phyloP scores from a whole-genome alignment of 2,329 filamentous ascomycete genomes.

The Sporothrix humicola region DNA sequence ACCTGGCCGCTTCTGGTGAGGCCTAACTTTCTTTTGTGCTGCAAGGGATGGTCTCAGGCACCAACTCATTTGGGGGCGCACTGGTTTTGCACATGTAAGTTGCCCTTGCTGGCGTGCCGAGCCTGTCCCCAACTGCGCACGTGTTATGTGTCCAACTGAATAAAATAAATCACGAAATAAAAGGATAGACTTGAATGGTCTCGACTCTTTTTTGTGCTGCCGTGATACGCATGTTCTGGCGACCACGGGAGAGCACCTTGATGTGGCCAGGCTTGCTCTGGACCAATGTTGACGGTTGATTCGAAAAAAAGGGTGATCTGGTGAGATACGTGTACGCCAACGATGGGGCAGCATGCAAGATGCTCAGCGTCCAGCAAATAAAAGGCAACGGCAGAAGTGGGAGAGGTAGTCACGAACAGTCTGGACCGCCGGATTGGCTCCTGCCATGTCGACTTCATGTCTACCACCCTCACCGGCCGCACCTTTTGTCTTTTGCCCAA shows the following conservation, averaged over 20 bases:
- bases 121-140: neutral
- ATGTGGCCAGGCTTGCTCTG: neutral
- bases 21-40: neutral
- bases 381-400: neutral
- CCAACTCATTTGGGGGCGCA: neutral
- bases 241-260: neutral
- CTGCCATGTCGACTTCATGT: neutral
- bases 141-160: neutral
- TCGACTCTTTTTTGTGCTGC: neutral
- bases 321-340: neutral
- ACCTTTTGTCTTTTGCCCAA: neutral
- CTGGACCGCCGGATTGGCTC: neutral
- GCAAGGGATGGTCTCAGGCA: neutral
- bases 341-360: neutral
- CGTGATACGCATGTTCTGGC: constrained; percentile 7
- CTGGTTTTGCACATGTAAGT: neutral
- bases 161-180: neutral
- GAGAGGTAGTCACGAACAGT: neutral
- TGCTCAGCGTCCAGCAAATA: neutral
- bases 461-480: neutral
- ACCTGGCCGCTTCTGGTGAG: constrained; percentile 16
- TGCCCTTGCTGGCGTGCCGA: neutral
- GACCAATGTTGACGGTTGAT: neutral
- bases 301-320: neutral
- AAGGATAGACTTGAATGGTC: neutral